Base-by-base conservation (phyloP, 2,329 filamentous ascomycete genomes). In the Talaromyces pinophilus region DNA sequence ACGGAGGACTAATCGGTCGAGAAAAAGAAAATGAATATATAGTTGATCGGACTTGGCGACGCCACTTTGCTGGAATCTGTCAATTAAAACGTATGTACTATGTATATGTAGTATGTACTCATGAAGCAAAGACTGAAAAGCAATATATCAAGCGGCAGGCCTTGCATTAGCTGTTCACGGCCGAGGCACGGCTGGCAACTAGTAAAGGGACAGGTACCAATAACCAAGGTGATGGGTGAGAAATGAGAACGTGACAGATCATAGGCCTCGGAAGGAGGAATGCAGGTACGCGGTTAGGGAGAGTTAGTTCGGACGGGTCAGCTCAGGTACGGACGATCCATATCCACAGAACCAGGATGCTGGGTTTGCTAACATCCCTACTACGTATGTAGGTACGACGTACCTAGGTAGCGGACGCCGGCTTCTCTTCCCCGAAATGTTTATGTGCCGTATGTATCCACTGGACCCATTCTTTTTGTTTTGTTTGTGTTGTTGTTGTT, bases 221-320 rank as follows among this genome's bases (percentile, higher is more conserved):
- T 57, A 38, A 17, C 54, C 54, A 38, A 38, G 33, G n/a, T 15
- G 33, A 57, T 6, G 54, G 33, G 19, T 25, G 33, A 22, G n/a
- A 57, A 40, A 11, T 17, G 33, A 22, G n/a, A 57, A 40, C 30
- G 33, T 57, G 54, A 57, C 17, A 57, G 54, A 38, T 57, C 54
- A 57, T 57, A 35, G 52, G 30, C 10, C 52, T 15, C 30, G 38
- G 40, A 55, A 33, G 22, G 11, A 22, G n/a, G 30, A 55, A 13
- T 63, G 61, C 61, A 63, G 61, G 61, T 63, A 63, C 61, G 48
- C 61, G 48, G 59, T 15, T 33, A 61, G 59, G 59, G 59, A 63
- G 48, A 38, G 30, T 33, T 52, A 30, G 50, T 33, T 33, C 8
- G 7, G 30, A 33, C 30, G 7, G 30, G 7, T 7, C 30, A 8